Evolutionary conservation across 2,329 filamentous ascomycete genomes (phyloP).

Genomic region (Talaromyces verruculosus): DNA sequence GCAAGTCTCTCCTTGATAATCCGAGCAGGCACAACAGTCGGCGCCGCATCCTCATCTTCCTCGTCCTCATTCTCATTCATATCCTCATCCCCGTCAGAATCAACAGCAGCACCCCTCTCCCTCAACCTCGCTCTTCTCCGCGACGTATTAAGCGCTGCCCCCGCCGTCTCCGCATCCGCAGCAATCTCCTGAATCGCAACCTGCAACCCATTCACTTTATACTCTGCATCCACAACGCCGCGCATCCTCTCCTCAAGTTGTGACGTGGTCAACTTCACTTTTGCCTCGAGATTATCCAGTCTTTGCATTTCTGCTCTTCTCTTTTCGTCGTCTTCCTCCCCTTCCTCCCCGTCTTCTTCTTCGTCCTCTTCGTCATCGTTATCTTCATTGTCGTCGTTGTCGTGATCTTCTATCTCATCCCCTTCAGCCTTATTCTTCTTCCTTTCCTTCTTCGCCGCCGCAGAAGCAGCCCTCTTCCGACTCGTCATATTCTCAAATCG

Average conservation of each 20-base stretch:
- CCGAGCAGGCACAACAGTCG: constrained; percentile 33
- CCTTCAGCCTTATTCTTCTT: constrained; percentile 27
- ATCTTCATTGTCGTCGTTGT: constrained; percentile 39
- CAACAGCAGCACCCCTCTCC: constrained; percentile 41
- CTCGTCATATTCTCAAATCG: constrained; percentile 38
- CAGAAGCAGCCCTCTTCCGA: constrained; percentile 33
- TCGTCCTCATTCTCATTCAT: constrained; percentile 45
- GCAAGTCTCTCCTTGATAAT: constrained; percentile 38
- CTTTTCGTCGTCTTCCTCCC: constrained; percentile 36
- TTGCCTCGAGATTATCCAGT: constrained; percentile 44
- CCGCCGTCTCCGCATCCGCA: constrained; percentile 37
- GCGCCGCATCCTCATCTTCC: constrained; percentile 40
- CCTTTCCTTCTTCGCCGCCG: constrained; percentile 16
- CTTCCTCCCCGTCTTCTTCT: constrained; percentile 28
- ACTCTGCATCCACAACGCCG: constrained; percentile 57
- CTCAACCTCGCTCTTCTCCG: constrained; percentile 29
- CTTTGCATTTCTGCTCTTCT: constrained; percentile 32
- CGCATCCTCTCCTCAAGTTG: constrained; percentile 60
- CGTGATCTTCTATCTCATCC: constrained; percentile 26
- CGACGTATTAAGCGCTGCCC: constrained; percentile 29
- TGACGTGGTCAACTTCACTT: constrained; percentile 54
- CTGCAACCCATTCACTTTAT: constrained; percentile 47
- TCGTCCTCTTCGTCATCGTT: constrained; percentile 29
- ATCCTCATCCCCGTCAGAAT: constrained; percentile 26
- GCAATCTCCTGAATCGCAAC: constrained; percentile 47